Evolutionary conservation across 2,329 filamentous ascomycete species (phyloP), one percentile per base, ranked within the genome.

Genomic region (Chaetomium globosum): DNA sequence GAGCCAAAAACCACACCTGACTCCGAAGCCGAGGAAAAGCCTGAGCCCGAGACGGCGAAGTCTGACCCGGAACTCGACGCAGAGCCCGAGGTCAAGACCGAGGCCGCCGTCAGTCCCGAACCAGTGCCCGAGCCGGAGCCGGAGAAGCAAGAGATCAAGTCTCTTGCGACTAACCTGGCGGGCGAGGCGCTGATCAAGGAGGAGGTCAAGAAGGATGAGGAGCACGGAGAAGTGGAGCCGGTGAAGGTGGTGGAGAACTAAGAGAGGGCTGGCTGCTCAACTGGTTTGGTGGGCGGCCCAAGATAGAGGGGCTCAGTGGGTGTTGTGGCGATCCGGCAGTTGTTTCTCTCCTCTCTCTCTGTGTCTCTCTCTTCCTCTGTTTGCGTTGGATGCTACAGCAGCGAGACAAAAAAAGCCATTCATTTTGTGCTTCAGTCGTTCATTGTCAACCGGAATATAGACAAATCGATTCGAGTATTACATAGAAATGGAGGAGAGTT

Each of bases 181-280:
- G 80, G 80, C 2, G 80, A 81, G 71, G 76, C 77, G 36, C 73
- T 82, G n/a, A 68, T 80, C 10, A 75, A 78, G 65, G 76, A 78
- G 2, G 73, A 74, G 28, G 67, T 81, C 13, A 72, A 75, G 58
- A 75, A 68, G 57, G 65, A 73, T 33, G 75, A 73, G 63, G 69
- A 66, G 33, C 16, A 59, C 19, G 48, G 49, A 39, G 51, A 52
- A 31, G 70, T 70, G 49, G 68, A 68, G 63, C 62, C 69, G 1
- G 63, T 61, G 16, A 65, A 67, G 55, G 69, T 65, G 26, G 65
- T 67, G 53, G 64, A 70, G 63, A 46, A 65, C 53, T 65, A 33
- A 60, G 1, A 2, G 33, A 21, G 19, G 26, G 28, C 13, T 3
- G 26, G 28, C 13, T 3, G 7, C 16, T 30, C 7, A 12, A 9